Percentiles rank a stretch among this genome's conserved stretches.
Conservation (phyloP, 345 rosid genomes). For the Populus alba region DNA sequence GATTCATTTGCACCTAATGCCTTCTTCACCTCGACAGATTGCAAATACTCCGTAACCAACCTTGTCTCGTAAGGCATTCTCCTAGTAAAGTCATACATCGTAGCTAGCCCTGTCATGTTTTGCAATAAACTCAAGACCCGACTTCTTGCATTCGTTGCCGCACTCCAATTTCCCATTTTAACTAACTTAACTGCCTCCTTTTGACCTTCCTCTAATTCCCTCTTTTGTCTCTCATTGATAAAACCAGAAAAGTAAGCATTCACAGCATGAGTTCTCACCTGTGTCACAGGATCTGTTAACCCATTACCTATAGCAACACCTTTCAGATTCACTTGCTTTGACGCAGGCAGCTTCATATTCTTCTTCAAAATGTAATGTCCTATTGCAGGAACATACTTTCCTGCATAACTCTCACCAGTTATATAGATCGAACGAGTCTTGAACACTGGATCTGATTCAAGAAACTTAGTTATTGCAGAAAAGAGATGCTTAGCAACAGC, state of each 20-base stretch:
- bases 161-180: conserved; percentile 48
- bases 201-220: conserved; percentile 54
- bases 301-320: conserved; percentile 86
- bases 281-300: conserved; percentile 63
- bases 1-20: conserved; percentile 49
- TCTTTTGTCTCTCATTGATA: conserved; percentile 62
- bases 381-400: conserved; percentile 78
- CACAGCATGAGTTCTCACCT: conserved; percentile 50
- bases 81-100: conserved; percentile 51
- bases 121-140: conserved; percentile 34
- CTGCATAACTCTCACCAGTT: conserved; percentile 83
- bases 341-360: conserved; percentile 31
- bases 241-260: conserved; percentile 60
- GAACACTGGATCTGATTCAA: conserved; percentile 41
- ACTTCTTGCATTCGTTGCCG: conserved; percentile 53
- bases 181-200: conserved; percentile 38
- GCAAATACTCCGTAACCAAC: conserved; percentile 40
- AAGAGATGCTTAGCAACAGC: conserved; percentile 51
- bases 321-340: conserved; percentile 42
- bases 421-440: conserved; percentile 55
- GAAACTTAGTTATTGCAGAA: conserved; percentile 48
- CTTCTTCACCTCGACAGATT: conserved; percentile 39
- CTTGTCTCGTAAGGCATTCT: conserved; percentile 43
- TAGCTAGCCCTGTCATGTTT: conserved; percentile 74
- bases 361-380: conserved; percentile 61